phyloP scores from a whole-genome alignment of 2,329 filamentous ascomycete genomes.

The Lojkania enalia region DNA sequence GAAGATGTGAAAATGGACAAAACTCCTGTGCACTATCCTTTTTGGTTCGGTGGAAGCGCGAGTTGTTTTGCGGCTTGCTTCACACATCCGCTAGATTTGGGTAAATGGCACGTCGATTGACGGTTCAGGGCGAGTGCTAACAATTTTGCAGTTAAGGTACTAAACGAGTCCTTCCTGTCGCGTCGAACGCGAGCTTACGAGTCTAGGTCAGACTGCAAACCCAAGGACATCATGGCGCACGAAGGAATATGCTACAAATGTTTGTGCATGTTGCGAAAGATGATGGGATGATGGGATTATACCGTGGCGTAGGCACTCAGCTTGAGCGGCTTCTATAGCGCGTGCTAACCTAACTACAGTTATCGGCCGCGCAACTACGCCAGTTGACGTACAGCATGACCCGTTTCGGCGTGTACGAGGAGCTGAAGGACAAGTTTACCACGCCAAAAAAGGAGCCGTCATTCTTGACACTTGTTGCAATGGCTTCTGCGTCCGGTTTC shows the following conservation, averaged over 20 bases:
- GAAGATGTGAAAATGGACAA: slow-evolving; percentile 49
- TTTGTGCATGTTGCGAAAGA: slow-evolving; percentile 77
- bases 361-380: slow-evolving; percentile 88
- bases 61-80: slow-evolving; percentile 89
- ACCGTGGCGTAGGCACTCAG: slow-evolving; percentile 67
- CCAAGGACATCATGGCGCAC: slow-evolving; percentile 67
- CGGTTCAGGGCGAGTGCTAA: not conserved
- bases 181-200: slow-evolving; percentile 21
- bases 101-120: too few species aligned
- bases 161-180: not conserved
- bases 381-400: slow-evolving; percentile 94
- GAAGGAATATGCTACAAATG: slow-evolving; percentile 79
- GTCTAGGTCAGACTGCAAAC: slow-evolving; percentile 82
- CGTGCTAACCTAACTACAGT: slow-evolving; percentile 43
- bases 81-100: slow-evolving; percentile 89
- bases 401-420: slow-evolving; percentile 94
- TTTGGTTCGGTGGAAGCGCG: slow-evolving; percentile 94
- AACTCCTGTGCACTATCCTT: slow-evolving; percentile 51
- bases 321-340: not conserved
- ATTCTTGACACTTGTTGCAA: slow-evolving; percentile 75
- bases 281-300: slow-evolving; percentile 79
- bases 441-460: slow-evolving; percentile 59
- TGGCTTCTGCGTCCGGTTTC: slow-evolving; percentile 83
- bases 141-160: slow-evolving; percentile 49
- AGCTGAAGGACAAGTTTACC: slow-evolving; percentile 75